Evolutionary conservation across 2,329 filamentous ascomycete species (phyloP), one percentile per base, ranked within the genome.

Genomic region (Microcyclospora pomicola): DNA sequence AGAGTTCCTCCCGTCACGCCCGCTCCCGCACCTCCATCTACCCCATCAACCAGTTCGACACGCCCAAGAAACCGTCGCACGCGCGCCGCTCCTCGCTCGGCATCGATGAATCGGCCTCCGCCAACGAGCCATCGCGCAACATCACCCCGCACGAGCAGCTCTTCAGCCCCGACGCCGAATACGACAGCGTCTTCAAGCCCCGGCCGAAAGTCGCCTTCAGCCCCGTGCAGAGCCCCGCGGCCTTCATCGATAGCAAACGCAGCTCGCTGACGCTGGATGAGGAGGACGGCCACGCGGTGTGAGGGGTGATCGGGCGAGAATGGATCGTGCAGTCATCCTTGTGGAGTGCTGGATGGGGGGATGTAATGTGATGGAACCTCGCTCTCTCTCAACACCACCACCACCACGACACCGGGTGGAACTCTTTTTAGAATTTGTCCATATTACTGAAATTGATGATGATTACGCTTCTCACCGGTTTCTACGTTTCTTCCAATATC

Each of bases 161-260:
- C 31, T 77, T 93, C 19, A 69, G 69, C 12, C 71, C 78, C 38
- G 77, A 84, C 47, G 68, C 72, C 3, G 84, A 92, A 42, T 82
- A 85, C 58, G 80, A 82, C 42, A 80, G 79, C 16, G 79, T 94
- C 1, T 95, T 95, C 57, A 83, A 79, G 61, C 87, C 82, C 45
- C 64, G 87, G 46, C 87, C 87, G 0, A 81, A 77, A 58, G 75
- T 95, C 47, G 78, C 79, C 46, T 73, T 74, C 9, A 93, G 85
- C 56, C 85, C 86, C 2, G 56, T 48, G 6, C 32, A 44, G 34
- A 50, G 46, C 36, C 47, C 49, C 14, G 24, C 19, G 16, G 34
- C 13, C 5, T 24, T 32, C 16, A 16, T 24, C n/a, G 35, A 37
- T 31, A 24, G 19, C 19, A 24, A 24, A 24, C 19, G 19, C 19